Percentiles rank a stretch among this genome's conserved stretches.
Conservation (phyloP, 768 basidiomycete species). For the Leccinellum albellum region DNA sequence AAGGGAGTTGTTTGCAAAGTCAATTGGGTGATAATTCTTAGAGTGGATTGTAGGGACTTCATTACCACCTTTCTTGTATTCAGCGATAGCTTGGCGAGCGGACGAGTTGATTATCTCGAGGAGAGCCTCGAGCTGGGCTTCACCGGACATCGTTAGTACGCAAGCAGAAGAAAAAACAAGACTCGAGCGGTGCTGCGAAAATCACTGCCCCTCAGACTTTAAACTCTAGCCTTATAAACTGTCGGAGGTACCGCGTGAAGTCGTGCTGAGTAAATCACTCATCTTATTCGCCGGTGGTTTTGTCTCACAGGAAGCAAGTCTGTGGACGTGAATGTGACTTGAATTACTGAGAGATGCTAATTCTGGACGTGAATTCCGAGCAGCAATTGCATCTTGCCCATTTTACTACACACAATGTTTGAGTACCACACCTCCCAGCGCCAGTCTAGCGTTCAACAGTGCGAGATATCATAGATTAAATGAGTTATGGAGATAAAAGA, state of each 20-base stretch:
- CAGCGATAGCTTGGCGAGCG: slow-evolving; percentile 23
- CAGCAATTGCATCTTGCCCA: too few relatives aligned
- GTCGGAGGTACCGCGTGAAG: not conserved
- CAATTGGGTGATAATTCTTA: slow-evolving; percentile 20
- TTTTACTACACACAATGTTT: not conserved
- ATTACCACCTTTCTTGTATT: slow-evolving; percentile 22
- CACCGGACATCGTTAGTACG: slow-evolving; percentile 16
- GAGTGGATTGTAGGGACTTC: slow-evolving; percentile 26
- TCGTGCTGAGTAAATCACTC: not conserved
- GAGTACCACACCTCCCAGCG: not conserved
- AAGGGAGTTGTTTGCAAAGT: slow-evolving; percentile 16
- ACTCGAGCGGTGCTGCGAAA: not conserved
- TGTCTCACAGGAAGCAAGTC: slow-evolving; percentile 9
- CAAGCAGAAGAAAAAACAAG: not conserved
- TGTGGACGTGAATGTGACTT: not conserved
- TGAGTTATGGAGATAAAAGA: too few relatives aligned
- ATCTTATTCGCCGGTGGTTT: slow-evolving; percentile 3
- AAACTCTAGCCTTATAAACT: not conserved
- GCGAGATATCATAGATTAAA: not conserved
- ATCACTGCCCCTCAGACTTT: not conserved
- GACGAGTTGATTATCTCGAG: slow-evolving; percentile 31
- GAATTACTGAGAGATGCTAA: not conserved
- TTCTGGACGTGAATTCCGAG: not conserved
- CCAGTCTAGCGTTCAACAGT: too few relatives aligned
- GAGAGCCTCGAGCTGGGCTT: slow-evolving; percentile 30